Evolutionary conservation across 257 asterid species (phyloP).

Genomic region (Rehmannia glutinosa): DNA sequence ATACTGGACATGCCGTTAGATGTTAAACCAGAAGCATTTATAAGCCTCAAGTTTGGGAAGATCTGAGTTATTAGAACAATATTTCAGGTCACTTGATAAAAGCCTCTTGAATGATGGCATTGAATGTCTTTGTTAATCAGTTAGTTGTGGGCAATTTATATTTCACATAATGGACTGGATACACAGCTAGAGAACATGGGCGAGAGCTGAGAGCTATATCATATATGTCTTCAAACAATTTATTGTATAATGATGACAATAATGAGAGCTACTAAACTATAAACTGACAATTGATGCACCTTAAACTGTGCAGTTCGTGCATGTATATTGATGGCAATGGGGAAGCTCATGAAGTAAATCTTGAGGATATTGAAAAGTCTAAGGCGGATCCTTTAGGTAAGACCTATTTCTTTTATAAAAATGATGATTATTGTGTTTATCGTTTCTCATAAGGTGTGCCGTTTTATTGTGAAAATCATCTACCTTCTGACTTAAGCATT

Average conservation of each 20-base stretch:
- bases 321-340: conserved; percentile 52
- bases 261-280: background rate
- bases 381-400: conserved; percentile 71
- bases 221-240: background rate
- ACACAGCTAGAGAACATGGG: background rate
- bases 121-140: background rate
- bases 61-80: background rate
- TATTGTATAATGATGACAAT: background rate
- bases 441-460: background rate
- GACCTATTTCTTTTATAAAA: conserved; percentile 21
- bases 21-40: background rate
- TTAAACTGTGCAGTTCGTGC: conserved; percentile 57
- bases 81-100: background rate
- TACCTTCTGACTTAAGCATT: conserved; percentile 11
- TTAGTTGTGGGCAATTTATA: background rate
- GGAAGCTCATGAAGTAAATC: conserved; percentile 47
- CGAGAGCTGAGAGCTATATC: background rate
- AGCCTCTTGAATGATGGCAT: background rate
- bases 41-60: conserved; percentile 8
- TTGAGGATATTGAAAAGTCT: conserved; percentile 54
- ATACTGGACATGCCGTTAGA: background rate
- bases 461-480: background rate
- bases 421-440: conserved; percentile 5
- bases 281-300: conserved; percentile 11
- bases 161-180: background rate